Base-by-base conservation (phyloP, 1,139 yeast species). In the Candida sojae region DNA sequence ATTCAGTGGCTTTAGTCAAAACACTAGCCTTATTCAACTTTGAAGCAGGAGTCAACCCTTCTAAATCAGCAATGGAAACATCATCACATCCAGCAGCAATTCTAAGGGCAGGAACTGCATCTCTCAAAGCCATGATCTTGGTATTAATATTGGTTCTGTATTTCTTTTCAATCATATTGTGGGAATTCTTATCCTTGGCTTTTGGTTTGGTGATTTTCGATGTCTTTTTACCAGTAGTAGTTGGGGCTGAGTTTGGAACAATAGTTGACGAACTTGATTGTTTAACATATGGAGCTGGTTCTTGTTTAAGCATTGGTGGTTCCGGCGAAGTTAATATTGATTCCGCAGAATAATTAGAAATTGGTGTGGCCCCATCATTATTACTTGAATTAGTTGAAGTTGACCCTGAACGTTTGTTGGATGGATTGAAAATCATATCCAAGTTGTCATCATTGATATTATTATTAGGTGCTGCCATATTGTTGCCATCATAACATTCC, bases 1-100 rank as follows among this genome's bases (percentile, higher is more conserved):
- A 92, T 65, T 91, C 97, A 2, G 95, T 88, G 5, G 97, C 96
- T 63, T 91, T 89, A 44, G 90, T 80, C 54, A 92, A 75, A 29
- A 92, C 91, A 44, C 90, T 86, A 6, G 97, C 97, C 66, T 92
- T 92, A 68, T 90, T 91, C 56, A 91, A 75, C 62, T 89, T 90
- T 46, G 82, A 73, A 3, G 97, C 96, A 0, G 97, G 97, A n/a
- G 85, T 79, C 49, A 91, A 75, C 1, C 97, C 97, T 58, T 90
- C 97, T 53, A 91, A 71, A 53, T 85, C 86, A 8, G 75, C 71
- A 37, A 73, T 55, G 11, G 70, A 62, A 28, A 71, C 64, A 48
- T 73, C 73, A 38, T 67, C 72, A 28, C 63, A 61, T 13, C 79
- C 79, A 17, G 71, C 71, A 49, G 72, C 73, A 30, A 80, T 77